phyloP scores from a whole-genome alignment of 495 filamentous ascomycete genomes.

The Penicillium herquei region DNA sequence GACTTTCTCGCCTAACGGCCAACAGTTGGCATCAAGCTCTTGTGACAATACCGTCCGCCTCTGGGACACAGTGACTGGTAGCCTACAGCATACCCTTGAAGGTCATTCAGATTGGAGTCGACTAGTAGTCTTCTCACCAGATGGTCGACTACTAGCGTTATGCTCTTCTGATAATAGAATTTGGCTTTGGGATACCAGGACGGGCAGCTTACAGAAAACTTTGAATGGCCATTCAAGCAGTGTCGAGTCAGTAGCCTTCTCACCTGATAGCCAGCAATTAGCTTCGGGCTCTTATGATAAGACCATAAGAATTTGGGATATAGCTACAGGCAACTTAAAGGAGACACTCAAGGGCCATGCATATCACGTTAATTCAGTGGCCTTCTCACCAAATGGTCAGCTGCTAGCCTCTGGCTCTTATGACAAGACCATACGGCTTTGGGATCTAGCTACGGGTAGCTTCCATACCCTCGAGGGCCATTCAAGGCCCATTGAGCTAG shows the following conservation, averaged over 20 bases:
- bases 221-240: slow-evolving; percentile 9
- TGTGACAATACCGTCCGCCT: slow-evolving; percentile 15
- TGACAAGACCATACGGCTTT: too few relatives aligned
- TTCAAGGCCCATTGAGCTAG: too few relatives aligned
- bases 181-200: slow-evolving; percentile 20
- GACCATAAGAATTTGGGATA: slow-evolving; percentile 38
- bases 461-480: too few relatives aligned
- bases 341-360: too few relatives aligned
- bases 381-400: too few relatives aligned
- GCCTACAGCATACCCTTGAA: slow-evolving; percentile 23
- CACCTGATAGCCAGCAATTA: slow-evolving; percentile 29
- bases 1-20: slow-evolving; percentile 36
- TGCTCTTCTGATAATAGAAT: slow-evolving; percentile 15
- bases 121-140: slow-evolving; percentile 34
- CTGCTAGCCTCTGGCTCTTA: too few relatives aligned
- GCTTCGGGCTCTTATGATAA: slow-evolving; percentile 26
- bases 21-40: slow-evolving; percentile 26
- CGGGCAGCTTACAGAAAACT: slow-evolving; percentile 17
- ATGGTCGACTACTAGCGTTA: slow-evolving; percentile 32
- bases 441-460: too few relatives aligned
- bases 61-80: slow-evolving; percentile 19
- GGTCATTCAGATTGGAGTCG: slow-evolving; percentile 8
- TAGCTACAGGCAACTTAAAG: background rate
- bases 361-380: too few relatives aligned
- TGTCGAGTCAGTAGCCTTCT: slow-evolving; percentile 25